Evolutionary conservation across 208 protist genomes (phyloP), one percentile per base, ranked within the genome.

Genomic region (Acanthamoeba lenticulata): DNA sequence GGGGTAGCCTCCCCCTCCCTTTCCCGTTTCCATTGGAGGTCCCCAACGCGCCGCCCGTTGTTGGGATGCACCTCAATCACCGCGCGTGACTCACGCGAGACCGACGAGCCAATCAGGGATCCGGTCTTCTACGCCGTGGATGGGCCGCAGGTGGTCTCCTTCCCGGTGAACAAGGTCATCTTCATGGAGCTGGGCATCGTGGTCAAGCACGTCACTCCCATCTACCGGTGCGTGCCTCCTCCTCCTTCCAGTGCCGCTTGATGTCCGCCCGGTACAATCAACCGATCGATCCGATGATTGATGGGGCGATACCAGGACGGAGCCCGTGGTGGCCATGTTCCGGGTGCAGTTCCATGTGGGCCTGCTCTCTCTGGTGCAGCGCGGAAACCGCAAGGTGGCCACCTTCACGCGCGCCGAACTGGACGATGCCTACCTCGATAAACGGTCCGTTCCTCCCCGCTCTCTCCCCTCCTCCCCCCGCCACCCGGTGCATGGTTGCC

Each of bases 271-370:
- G n/a, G 6, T 36, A 79, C 34, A 24, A 32, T 40, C 45, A 2
- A 47, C 29, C 34, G 7, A 79, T 49, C 27, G 6, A 6, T 4
- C 13, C 24, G 19, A 7, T 5, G 21, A 47, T 60, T 21, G 19
- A 93, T 47, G 47, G 1, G n/a, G n/a, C n/a, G n/a, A n/a, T n/a
- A n/a, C 7, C 4, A 91, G 85, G 44, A 93, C 90, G 90, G 90
- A 93, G 38, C 90, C 90, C 36, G 90, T 93, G 7, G 65, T 93
- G 17, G 29, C 90, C 24, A 94, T 94, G 92, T 94, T 85, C 45
- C n/a, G 92, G 19, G 55, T 94, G 13, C 92, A 94, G 92, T 90
- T 94, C n/a, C 92, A 94, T n/a, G 52, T 77, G 44, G 92, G 92
- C 38, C n/a, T 94, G 72, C 74, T 94, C 17, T 32, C 44, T 0